Base-by-base conservation (phyloP, 2,329 filamentous ascomycete species). In the Colletotrichum cereale region DNA sequence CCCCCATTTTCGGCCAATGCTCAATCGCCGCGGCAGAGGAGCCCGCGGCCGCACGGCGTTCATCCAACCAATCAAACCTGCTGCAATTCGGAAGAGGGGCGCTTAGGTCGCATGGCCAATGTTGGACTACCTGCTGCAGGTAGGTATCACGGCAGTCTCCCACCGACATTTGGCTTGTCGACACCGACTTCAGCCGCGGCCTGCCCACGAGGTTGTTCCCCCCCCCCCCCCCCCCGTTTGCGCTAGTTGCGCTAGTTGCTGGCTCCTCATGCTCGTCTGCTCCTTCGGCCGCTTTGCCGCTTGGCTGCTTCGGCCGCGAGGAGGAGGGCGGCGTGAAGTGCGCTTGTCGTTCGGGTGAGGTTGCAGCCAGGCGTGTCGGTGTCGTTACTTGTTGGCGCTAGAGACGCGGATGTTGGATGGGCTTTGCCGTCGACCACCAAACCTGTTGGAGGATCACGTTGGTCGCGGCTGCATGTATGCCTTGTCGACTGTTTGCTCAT, bases 71-170 rank as follows among this genome's bases (percentile, higher is more conserved):
- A 70, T 72, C 38, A 36, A 16, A 21, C 16, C 36, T 21, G 48
- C 18, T 10, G 24, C 36, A 34, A 18, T 42, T 26, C 14, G 29
- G 34, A 44, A 10, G 26, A 16, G 3, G 58, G 29, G 67, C 63
- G 67, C 63, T 67, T 67, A 71, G 29, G 29, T 56, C 53, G 66
- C 62, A 69, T 66, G 66, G 66, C 62, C 26, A 53, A 62, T 24
- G 60, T 62, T 29, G 60, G n/a, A 52, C 60, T 62, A 8, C 44
- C 44, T 57, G 7, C 29, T 58, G 40, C 31, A 38, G 53, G 34
- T n/a, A 66, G 29, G 31, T 36, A 26, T 40, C 36, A 53, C 47
- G 47, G 36, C 64, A 42, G 64, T 21, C 31, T 65, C 14, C 24
- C 16, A 26, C 26, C 29, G 10, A 48, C n/a, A 12, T 36, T 24